Percentiles rank a stretch among this genome's conserved stretches.
Conservation (phyloP, 2,329 filamentous ascomycete species). For the Beauveria rudraprayagi region DNA sequence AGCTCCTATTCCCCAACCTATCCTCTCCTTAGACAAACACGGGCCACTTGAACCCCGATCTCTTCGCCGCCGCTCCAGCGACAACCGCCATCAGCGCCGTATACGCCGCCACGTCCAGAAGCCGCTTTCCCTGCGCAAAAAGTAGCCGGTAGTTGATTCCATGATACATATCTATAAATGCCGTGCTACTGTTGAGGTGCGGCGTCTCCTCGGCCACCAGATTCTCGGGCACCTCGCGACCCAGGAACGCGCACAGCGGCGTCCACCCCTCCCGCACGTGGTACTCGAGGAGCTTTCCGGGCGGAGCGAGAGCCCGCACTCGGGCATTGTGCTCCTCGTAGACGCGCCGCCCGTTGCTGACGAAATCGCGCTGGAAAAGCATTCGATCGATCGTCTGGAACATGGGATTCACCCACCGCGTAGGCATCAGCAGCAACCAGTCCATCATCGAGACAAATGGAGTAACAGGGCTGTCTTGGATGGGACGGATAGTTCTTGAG, state of each 20-base stretch:
- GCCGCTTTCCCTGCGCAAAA: neutral
- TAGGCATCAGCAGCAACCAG: constrained; percentile 1
- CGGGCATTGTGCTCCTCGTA: constrained; percentile 11
- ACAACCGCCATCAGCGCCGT: neutral
- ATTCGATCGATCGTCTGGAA: neutral
- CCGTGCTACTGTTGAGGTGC: constrained; percentile 1
- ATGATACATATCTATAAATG: neutral
- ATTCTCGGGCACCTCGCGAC: neutral
- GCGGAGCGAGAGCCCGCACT: constrained; percentile 10
- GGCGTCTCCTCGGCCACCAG: neutral
- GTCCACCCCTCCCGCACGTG: constrained; percentile 5
- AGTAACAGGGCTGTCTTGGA: neutral
- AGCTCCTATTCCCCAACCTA: neutral
- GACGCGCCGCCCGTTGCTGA: neutral
- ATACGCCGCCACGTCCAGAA: constrained; percentile 8
- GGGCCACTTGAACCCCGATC: neutral
- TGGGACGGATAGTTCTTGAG: neutral
- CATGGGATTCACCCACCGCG: neutral
- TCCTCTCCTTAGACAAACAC: neutral
- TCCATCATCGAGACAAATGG: neutral
- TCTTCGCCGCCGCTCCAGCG: neutral
- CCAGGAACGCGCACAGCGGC: constrained; percentile 9
- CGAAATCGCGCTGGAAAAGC: neutral
- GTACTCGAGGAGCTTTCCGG: constrained; percentile 12
- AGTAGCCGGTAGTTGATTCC: neutral